Conservation (phyloP, 2,329 filamentous ascomycete species). For the Epichloe typhina region DNA sequence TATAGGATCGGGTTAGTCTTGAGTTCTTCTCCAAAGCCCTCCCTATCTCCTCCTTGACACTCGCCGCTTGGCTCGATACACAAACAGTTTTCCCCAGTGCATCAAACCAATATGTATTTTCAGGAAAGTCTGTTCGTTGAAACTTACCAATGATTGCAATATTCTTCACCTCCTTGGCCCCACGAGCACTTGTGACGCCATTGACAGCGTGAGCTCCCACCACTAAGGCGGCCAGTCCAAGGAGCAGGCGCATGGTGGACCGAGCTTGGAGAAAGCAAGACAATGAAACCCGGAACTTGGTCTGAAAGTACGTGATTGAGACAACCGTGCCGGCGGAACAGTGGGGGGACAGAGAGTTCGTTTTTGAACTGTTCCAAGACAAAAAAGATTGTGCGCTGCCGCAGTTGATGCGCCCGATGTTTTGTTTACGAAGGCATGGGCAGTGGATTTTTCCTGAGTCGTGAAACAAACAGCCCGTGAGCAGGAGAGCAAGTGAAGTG, state of each 20-base stretch:
- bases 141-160: conserved; percentile 25
- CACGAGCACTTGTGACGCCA: conserved; percentile 4
- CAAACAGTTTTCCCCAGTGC: no score
- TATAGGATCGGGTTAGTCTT: background rate
- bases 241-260: conserved; percentile 1
- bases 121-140: background rate
- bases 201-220: conserved; percentile 8
- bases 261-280: background rate
- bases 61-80: no score
- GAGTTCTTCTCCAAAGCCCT: no score
- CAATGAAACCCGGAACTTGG: no score
- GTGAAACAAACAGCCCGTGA: background rate
- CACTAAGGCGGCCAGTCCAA: conserved; percentile 6
- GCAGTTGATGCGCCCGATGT: background rate
- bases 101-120: no score
- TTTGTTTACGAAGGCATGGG: background rate
- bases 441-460: background rate
- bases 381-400: background rate
- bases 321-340: no score
- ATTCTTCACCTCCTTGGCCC: conserved; percentile 15
- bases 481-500: background rate
- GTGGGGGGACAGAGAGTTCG: no score
- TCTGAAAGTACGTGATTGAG: no score
- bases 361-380: background rate
- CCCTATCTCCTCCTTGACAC: no score